A percentile compares a stretch with the other conserved stretches of the same genome.
Conservation (phyloP, 805 yeast species). For the Kodamaea neixiangensis region DNA sequence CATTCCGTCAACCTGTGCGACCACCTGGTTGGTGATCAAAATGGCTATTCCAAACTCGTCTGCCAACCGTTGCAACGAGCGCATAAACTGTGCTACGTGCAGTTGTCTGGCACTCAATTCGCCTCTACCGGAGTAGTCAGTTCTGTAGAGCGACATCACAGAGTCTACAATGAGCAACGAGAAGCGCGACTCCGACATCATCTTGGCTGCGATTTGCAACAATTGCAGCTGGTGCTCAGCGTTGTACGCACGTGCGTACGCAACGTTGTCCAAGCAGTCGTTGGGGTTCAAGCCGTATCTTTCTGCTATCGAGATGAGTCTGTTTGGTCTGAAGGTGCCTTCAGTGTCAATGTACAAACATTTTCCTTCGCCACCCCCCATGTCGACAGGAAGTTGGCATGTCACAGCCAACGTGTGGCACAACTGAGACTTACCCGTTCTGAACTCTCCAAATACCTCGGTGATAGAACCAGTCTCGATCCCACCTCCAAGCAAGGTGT, state of each 20-base stretch:
- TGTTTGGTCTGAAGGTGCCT: conserved; percentile 92
- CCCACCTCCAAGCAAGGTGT: conserved; percentile 93
- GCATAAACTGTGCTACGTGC: conserved; percentile 91
- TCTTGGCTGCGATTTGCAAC: conserved; percentile 84
- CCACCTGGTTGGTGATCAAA: conserved; percentile 90
- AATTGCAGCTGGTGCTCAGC: conserved; percentile 94
- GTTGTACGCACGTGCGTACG: conserved; percentile 95
- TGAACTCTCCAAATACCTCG: conserved; percentile 94
- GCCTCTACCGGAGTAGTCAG: conserved; percentile 94
- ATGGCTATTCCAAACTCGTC: conserved; percentile 98
- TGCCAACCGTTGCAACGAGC: conserved; percentile 88
- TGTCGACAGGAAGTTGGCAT: conserved; percentile 92
- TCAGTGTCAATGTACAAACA: conserved; percentile 95
- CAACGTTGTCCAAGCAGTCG: conserved; percentile 95
- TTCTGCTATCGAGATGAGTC: conserved; percentile 86
- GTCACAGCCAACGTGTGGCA: conserved; percentile 97
- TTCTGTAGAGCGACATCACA: conserved; percentile 93
- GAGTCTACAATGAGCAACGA: conserved; percentile 93
- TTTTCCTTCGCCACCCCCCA: conserved; percentile 99
- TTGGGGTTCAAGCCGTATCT: conserved; percentile 90
- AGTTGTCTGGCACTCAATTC: conserved; percentile 93
- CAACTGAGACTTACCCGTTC: conserved; percentile 96
- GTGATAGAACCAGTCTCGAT: conserved; percentile 96
- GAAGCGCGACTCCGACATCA: conserved; percentile 95
- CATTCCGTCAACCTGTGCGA: conserved; percentile 96